Evolutionary conservation across 129 eudicot genomes (phyloP), one percentile per base, ranked within the genome.

Genomic region (Tanacetum coccineum): DNA sequence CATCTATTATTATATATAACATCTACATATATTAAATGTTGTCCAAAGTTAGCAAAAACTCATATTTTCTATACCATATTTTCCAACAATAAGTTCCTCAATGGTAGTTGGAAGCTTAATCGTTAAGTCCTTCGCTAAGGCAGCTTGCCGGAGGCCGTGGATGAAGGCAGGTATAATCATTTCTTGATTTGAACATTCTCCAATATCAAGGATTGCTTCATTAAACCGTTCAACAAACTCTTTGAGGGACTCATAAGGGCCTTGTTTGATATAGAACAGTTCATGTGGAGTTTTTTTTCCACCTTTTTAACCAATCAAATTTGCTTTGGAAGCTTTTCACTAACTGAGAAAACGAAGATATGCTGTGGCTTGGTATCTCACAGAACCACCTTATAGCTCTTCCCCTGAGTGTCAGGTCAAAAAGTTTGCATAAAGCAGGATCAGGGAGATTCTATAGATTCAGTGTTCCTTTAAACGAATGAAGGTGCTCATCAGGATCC

Each of bases 21-120:
- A n/a, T n/a, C n/a, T n/a, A n/a, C n/a, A n/a, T n/a, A n/a, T n/a
- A n/a, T n/a, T n/a, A n/a, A n/a, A n/a, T n/a, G n/a, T n/a, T n/a
- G n/a, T n/a, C n/a, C n/a, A n/a, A n/a, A n/a, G n/a, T n/a, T n/a
- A n/a, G n/a, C n/a, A n/a, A n/a, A n/a, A n/a, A n/a, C n/a, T n/a
- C n/a, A n/a, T n/a, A n/a, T n/a, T n/a, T n/a, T n/a, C n/a, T n/a
- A n/a, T n/a, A n/a, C n/a, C n/a, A n/a, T n/a, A n/a, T n/a, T n/a
- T n/a, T n/a, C n/a, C n/a, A n/a, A n/a, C n/a, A n/a, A 54, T 54
- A 28, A 54, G 59, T 54, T 54, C 59, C 25, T 54, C 59, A 6
- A 54, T 11, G 59, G 59, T 54, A 25, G 26, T 8, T 11, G 59
- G 59, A 54, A 54, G 26, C 30, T 54, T 54, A 12, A 18, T 4